Evolutionary conservation across 805 yeast genomes (phyloP), one percentile per base, ranked within the genome.

Genomic region (Candida coquimbonensis): DNA sequence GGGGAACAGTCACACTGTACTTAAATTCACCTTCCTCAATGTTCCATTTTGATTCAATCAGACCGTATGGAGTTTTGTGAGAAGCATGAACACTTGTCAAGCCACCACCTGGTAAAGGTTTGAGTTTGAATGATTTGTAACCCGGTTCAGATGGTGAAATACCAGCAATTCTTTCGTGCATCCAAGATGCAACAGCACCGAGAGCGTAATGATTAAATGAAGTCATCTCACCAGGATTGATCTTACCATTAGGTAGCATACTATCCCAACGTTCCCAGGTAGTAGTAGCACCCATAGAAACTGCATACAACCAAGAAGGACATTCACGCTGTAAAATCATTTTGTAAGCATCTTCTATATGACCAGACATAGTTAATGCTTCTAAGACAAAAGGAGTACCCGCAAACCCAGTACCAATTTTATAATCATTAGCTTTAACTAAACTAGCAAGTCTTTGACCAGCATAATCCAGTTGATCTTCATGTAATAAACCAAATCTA

Each of bases 121-220:
- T 52, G 24, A 50, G 39, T 16, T 39, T 13, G 24, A 52, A 34
- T 11, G 42, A 36, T 9, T 44, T 47, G 38, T 47, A 52, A 3
- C 45, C 56, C 1, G 47, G 31, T 6, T 25, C 40, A 14, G 24
- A 29, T 36, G 45, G 27, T 39, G 47, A 45, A 19, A 52, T 13
- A 40, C 54, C 56, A 39, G 50, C 54, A 43, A 51, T 43, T 29
- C 54, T 46, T 31, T 53, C 56, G 43, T 49, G 45, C 45, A 53
- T 43, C 54, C 54, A 53, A 7, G 32, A 37, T 8, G 56, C 56
- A 32, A 53, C 56, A 31, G 56, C 51, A 31, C 56, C 54, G 8
- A 53, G 43, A 7, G 56, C 56, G 36, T 53, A 53, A 27, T 53
- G 56, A 44, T 53, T 51, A 42, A 53, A 53, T 4, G 56, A 53